Conservation (phyloP, 2,329 filamentous ascomycete genomes). For the Diplodia sapinea region DNA sequence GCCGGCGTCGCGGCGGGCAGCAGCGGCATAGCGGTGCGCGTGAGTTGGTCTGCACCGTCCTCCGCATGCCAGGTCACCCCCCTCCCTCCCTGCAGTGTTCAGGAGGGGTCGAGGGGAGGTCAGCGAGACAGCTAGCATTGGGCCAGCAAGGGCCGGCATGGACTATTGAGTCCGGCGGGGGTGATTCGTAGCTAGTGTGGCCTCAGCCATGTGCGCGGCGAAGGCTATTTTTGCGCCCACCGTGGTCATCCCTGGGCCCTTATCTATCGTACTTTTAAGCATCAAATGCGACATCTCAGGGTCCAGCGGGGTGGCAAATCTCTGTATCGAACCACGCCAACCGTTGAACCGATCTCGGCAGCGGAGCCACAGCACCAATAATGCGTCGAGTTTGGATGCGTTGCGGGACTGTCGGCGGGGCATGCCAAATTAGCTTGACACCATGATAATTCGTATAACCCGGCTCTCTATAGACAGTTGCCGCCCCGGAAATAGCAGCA, state of each 20-base stretch:
- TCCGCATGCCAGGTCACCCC: slow-evolving; percentile 17
- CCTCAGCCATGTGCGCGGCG: not conserved
- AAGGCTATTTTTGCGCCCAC: slow-evolving; percentile 23
- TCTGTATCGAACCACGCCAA: not conserved
- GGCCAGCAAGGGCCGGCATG: slow-evolving; percentile 2
- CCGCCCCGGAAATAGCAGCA: slow-evolving; percentile 18
- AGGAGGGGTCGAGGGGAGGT: slow-evolving; percentile 10
- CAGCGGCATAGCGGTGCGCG: slow-evolving; percentile 16
- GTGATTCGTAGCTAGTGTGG: slow-evolving; percentile 7
- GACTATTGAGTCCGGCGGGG: not conserved
- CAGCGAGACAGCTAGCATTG: slow-evolving; percentile 3
- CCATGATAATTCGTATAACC: slow-evolving; percentile 5
- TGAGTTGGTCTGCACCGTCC: slow-evolving; percentile 8
- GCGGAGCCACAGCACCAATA: not conserved
- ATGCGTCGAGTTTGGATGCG: no score
- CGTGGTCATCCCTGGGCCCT: not conserved
- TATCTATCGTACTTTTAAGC: slow-evolving; percentile 29
- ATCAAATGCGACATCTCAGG: slow-evolving; percentile 26
- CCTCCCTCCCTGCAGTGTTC: slow-evolving; percentile 11
- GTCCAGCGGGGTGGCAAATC: slow-evolving; percentile 27
- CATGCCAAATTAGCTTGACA: slow-evolving; percentile 3
- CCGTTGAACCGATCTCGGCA: slow-evolving; percentile 13
- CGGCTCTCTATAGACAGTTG: not conserved
- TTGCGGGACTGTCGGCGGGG: not conserved
- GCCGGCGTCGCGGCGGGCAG: slow-evolving; percentile 1